phyloP scores from a whole-genome alignment of 768 basidiomycete species.

The Calocera viscosa region DNA sequence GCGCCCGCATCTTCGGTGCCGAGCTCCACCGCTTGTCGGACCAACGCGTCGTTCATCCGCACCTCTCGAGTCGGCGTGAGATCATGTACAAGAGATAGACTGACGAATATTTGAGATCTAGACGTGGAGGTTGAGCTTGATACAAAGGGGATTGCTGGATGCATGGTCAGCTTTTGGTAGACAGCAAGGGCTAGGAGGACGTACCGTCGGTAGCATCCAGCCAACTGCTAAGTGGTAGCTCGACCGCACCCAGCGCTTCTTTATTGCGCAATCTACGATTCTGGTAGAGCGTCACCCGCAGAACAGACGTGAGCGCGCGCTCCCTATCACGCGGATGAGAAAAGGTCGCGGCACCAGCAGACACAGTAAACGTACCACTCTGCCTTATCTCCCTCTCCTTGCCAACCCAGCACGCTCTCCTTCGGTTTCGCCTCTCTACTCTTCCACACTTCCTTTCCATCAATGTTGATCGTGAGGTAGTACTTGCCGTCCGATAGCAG shows the following conservation, averaged over 20 bases:
- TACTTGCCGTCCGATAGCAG: neutral
- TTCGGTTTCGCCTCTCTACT: neutral
- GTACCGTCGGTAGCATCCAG: neutral
- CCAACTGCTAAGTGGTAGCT: neutral
- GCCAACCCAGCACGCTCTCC: neutral
- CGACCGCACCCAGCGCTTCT: neutral
- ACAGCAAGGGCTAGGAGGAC: too few species aligned
- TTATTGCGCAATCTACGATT: neutral
- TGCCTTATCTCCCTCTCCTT: neutral
- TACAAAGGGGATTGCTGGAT: neutral
- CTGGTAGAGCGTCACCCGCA: neutral
- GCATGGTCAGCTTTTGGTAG: neutral
- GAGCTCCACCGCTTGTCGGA: too few species aligned
- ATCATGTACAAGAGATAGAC: too few species aligned
- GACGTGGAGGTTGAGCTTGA: neutral
- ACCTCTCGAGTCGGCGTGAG: too few species aligned
- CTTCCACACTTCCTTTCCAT: neutral
- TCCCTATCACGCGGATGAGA: neutral
- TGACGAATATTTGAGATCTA: neutral
- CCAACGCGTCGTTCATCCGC: too few species aligned
- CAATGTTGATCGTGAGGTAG: neutral
- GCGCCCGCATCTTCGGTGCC: too few species aligned
- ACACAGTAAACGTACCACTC: neutral
- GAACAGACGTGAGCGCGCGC: neutral
- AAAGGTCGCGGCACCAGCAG: neutral